phyloP scores from a whole-genome alignment of 768 basidiomycete genomes.

The Amyloporia xantha region DNA sequence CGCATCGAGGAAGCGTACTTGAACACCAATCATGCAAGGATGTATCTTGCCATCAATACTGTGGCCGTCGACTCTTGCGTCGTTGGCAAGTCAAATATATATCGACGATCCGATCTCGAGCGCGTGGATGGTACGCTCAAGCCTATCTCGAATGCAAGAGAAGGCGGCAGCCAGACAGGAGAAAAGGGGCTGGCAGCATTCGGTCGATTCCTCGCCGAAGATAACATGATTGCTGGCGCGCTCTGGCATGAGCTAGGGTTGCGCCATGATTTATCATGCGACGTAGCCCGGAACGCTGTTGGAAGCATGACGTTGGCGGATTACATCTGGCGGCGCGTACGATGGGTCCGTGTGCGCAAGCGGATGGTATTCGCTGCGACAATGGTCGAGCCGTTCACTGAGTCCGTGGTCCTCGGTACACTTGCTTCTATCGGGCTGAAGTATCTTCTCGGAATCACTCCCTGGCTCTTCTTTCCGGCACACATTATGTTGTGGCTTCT shows the following conservation, averaged over 20 bases:
- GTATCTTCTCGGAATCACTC: conserved; percentile 44
- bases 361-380: conserved; percentile 88
- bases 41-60: conserved; percentile 93
- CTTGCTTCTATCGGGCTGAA: conserved; percentile 53
- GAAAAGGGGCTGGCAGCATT: conserved; percentile 69
- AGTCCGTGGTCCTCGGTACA: conserved; percentile 65
- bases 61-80: conserved; percentile 90
- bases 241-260: conserved; percentile 91
- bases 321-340: conserved; percentile 83
- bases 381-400: conserved; percentile 87
- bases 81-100: conserved; percentile 93
- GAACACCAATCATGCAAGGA: conserved; percentile 96
- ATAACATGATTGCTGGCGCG: conserved; percentile 92
- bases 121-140: conserved; percentile 61
- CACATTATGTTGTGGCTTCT: conserved; percentile 68
- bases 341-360: conserved; percentile 97
- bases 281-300: conserved; percentile 83
- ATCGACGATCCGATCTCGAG: conserved; percentile 83
- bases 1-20: conserved; percentile 89
- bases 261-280: conserved; percentile 85
- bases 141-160: conserved; percentile 30
- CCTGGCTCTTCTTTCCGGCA: conserved; percentile 45
- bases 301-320: conserved; percentile 81
- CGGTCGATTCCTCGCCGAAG: conserved; percentile 88
- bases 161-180: conserved; percentile 19